Base-by-base conservation (phyloP, 163 green algal species). In the Volvox carteri region DNA sequence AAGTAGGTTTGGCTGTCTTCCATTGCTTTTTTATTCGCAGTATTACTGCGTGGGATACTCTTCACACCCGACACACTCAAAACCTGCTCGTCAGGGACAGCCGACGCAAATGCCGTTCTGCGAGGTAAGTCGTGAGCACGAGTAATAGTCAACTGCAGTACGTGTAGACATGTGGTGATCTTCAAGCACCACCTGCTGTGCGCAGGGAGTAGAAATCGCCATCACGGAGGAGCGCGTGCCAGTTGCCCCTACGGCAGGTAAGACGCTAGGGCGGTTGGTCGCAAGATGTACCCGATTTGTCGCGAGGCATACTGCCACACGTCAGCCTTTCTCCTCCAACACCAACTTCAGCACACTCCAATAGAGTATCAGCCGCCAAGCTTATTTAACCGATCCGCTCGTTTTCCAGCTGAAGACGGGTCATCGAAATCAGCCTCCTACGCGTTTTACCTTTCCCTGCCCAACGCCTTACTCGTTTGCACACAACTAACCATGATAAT, bases 61-160 rank as follows among this genome's bases (percentile, higher is more conserved):
- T 0, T 70, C 37, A 0, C 79, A 89, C 48, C 85, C 75, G 12
- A 48, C 39, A 2, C 56, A 48, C 42, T n/a, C 42, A 8, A 37
- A 11, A 67, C 44, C 70, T 6, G 72, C 87, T 0, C 33, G 30
- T 46, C 39, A 48, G 46, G 65, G 52, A 41, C 33, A 78, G 33
- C 35, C 58, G 0, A 86, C 58, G 1, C 70, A 39, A n/a, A 89
- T 92, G 70, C 88, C 88, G 21, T 92, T 84, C 62, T 92, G 88
- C 73, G 88, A 92, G 81, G 77, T 85, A 73, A n/a, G 73, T n/a
- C 8, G n/a, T n/a, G 6, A 23, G 8, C 54, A 65, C 4, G 54
- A 65, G 54, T 11, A 11, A 25, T 60, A 25, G 50, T 60, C 16
- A 60, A 60, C 12, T 60, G 50, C 50, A 60, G 50, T 16, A 25